Conservation (phyloP, 164 flowering plant genomes). For the Kalanchoe fedtschenkoi region DNA sequence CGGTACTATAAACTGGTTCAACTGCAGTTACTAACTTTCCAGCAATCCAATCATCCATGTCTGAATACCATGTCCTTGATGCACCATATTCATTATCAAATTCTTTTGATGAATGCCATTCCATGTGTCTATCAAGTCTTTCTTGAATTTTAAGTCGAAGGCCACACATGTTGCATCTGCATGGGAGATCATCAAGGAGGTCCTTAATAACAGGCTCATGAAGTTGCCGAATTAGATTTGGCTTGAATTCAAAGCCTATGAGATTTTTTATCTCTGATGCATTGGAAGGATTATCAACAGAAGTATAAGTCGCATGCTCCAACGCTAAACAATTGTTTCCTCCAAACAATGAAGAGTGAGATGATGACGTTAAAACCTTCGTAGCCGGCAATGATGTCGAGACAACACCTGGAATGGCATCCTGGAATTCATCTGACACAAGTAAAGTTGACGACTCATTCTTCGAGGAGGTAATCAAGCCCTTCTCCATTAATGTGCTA, state of each 20-base stretch:
- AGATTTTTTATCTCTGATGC: slow-evolving; percentile 25
- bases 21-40: slow-evolving; percentile 18
- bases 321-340: slow-evolving; percentile 17
- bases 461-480: slow-evolving; percentile 67
- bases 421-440: slow-evolving; percentile 14
- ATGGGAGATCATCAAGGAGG: slow-evolving; percentile 52
- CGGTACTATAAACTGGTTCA: slow-evolving; percentile 7
- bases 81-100: slow-evolving; percentile 10
- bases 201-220: slow-evolving; percentile 53
- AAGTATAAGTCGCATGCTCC: slow-evolving; percentile 17
- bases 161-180: slow-evolving; percentile 66
- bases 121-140: slow-evolving; percentile 51
- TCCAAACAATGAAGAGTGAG: slow-evolving; percentile 13
- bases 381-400: slow-evolving; percentile 21
- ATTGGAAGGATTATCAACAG: slow-evolving; percentile 13
- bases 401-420: slow-evolving; percentile 15
- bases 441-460: slow-evolving; percentile 25
- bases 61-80: slow-evolving; percentile 60
- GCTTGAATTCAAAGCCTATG: slow-evolving; percentile 68
- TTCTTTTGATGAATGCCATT: slow-evolving; percentile 54
- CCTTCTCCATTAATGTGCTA: slow-evolving; percentile 70
- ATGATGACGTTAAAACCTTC: slow-evolving; percentile 17
- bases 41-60: slow-evolving; percentile 43
- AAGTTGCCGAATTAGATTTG: slow-evolving; percentile 51
- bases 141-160: slow-evolving; percentile 51